Percentiles rank a stretch among this genome's conserved stretches.
phyloP scores from a whole-genome alignment of 768 basidiomycete genomes.

The Rhodotorula kratochvilovae region DNA sequence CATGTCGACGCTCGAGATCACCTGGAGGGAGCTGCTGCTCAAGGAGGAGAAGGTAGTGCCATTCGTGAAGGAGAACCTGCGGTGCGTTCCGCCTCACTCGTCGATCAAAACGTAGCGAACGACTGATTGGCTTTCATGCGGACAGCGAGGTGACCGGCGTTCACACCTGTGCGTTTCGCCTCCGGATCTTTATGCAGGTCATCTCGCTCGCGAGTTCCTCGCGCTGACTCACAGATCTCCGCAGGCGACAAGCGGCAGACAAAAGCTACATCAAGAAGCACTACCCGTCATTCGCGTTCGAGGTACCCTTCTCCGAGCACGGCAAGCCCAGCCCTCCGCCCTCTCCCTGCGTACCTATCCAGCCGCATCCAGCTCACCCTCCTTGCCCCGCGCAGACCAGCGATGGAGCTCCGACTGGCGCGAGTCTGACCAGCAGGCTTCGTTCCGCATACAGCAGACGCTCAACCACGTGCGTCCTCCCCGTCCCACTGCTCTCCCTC shows the following conservation, averaged over 20 bases:
- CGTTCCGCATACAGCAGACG: slow-evolving; percentile 34
- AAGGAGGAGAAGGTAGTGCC: slow-evolving; percentile 21
- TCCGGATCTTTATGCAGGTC: neutral
- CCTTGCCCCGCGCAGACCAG: slow-evolving; percentile 26
- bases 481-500: neutral
- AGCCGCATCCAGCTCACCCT: too few species aligned
- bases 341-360: neutral
- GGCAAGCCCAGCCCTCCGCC: neutral
- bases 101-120: too few species aligned
- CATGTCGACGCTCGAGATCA: slow-evolving; percentile 41
- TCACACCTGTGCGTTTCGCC: slow-evolving; percentile 36
- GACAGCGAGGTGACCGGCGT: slow-evolving; percentile 42
- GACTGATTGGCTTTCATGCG: too few species aligned
- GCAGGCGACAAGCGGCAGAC: slow-evolving; percentile 41
- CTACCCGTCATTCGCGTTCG: slow-evolving; percentile 42
- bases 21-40: slow-evolving; percentile 39
- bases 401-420: slow-evolving; percentile 37
- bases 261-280: slow-evolving; percentile 29
- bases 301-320: slow-evolving; percentile 39
- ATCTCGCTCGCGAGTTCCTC: neutral
- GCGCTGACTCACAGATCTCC: neutral
- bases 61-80: slow-evolving; percentile 35
- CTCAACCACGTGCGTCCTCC: slow-evolving; percentile 18
- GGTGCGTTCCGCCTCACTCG: slow-evolving; percentile 11
- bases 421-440: slow-evolving; percentile 36